Base-by-base conservation (phyloP, 148 eudicot genomes). In the Arbutus unedo region DNA sequence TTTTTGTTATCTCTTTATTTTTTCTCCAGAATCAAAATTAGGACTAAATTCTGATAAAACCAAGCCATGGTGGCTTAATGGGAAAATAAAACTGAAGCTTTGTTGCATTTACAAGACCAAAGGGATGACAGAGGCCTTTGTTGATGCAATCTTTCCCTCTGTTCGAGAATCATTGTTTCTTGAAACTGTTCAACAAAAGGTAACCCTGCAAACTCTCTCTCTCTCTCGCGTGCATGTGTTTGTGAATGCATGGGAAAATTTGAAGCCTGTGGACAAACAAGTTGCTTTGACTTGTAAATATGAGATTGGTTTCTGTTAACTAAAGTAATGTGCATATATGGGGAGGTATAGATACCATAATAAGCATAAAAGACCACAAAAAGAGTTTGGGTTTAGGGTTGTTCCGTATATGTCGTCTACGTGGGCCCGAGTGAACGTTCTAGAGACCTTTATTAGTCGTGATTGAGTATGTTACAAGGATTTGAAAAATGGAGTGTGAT, bases 51-150 rank as follows among this genome's bases (percentile, higher is more conserved):
- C 88, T 70, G 89, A 82, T 80, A 78, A 73, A 53, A 67, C 87
- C 68, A 81, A 86, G 51, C 87, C 93, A 41, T 96, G 98, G 98
- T 94, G 98, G 98, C 88, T 73, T 76, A 85, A 88, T 86, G 92
- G 90, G 87, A 91, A 87, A 87, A 89, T 96, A 85, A 96, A 94
- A 87, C 71, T 96, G 85, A 93, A 91, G 88, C 89, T 96, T 85
- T 84, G 93, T 73, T 87, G 90, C 73, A 88, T 94, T 80, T 94
- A 91, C 85, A 89, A 77, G 86, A 83, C 87, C 74, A 92, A 87
- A 91, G 95, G 94, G 62, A 85, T 83, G 87, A 83, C 83, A 47
- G 95, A 93, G 88, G 91, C 84, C 67, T 95, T 90, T 88, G 96
- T 91, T 74, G 92, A 89, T 81, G 84, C 89, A 38, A 88, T 94